Percentiles rank a stretch among this genome's conserved stretches.
Conservation (phyloP, 2,329 filamentous ascomycete genomes). For the Fonsecaea nubica region DNA sequence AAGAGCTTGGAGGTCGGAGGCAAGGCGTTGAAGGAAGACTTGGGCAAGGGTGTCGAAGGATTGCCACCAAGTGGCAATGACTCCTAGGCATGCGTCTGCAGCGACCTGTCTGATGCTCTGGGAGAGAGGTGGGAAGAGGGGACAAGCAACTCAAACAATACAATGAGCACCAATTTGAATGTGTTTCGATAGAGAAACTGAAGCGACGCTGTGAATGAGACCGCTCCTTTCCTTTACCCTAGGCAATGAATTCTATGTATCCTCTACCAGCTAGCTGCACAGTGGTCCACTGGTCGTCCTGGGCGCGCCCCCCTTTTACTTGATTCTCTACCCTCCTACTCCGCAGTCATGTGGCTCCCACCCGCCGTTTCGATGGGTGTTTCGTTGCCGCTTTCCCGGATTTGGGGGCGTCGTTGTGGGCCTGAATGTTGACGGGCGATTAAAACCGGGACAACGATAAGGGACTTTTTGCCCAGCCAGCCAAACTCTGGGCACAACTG, state of each 20-base stretch:
- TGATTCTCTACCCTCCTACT: background rate
- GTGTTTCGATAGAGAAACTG: background rate
- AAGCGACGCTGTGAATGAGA: background rate
- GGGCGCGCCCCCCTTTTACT: background rate
- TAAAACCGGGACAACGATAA: slow-evolving; percentile 7
- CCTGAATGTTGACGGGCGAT: background rate
- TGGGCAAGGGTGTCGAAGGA: slow-evolving; percentile 35
- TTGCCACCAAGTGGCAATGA: slow-evolving; percentile 38
- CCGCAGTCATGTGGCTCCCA: background rate
- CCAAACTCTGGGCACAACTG: background rate
- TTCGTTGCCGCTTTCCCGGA: slow-evolving; percentile 1
- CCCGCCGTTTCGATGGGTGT: background rate
- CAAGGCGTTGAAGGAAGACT: slow-evolving; percentile 37
- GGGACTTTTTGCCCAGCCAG: background rate
- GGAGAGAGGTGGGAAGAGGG: background rate
- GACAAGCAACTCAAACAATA: background rate
- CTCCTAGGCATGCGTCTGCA: slow-evolving; percentile 9
- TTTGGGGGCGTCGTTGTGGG: slow-evolving; percentile 3
- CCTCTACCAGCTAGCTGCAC: background rate
- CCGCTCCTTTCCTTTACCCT: background rate
- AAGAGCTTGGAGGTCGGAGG: slow-evolving; percentile 38
- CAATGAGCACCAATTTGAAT: background rate
- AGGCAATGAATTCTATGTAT: background rate
- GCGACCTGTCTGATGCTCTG: background rate
- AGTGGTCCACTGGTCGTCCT: background rate